phyloP scores from a whole-genome alignment of 208 protist genomes.

The Willaertia magna region DNA sequence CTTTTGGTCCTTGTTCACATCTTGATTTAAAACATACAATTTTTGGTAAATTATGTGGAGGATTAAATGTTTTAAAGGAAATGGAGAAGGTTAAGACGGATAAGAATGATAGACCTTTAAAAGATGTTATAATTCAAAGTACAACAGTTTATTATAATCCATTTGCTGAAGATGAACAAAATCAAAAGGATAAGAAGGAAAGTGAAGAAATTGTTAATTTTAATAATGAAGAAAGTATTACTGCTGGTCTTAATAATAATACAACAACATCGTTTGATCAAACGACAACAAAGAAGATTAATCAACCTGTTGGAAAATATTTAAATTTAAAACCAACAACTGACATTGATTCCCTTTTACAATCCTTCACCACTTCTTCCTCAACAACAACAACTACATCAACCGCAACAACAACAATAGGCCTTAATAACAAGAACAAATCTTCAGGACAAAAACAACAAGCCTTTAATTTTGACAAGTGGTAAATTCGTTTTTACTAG shows the following conservation, averaged over 20 bases:
- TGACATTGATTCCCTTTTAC: too few species aligned
- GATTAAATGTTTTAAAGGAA: constrained; percentile 13
- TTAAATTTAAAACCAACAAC: not conserved
- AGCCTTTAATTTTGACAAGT: too few species aligned
- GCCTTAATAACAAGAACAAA: too few species aligned
- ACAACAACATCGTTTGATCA: not conserved
- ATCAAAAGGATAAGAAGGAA: not conserved
- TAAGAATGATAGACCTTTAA: constrained; percentile 17
- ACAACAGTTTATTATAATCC: not conserved
- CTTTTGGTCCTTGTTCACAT: not conserved
- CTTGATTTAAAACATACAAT: constrained; percentile 54
- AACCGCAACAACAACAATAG: too few species aligned
- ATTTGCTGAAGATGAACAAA: not conserved
- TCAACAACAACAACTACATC: too few species aligned
- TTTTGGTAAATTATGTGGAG: constrained; percentile 40
- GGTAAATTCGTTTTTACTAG: too few species aligned
- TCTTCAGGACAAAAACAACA: too few species aligned
- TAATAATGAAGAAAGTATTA: too few species aligned
- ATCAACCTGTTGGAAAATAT: not conserved
- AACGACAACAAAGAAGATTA: not conserved
- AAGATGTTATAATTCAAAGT: constrained; percentile 19
- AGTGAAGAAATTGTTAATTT: not conserved
- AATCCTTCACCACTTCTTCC: too few species aligned
- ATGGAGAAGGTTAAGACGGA: constrained; percentile 21
- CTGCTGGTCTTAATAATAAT: too few species aligned